Evolutionary conservation across 768 basidiomycete genomes (phyloP), one percentile per base, ranked within the genome.

Genomic region (Boletellus ananas): DNA sequence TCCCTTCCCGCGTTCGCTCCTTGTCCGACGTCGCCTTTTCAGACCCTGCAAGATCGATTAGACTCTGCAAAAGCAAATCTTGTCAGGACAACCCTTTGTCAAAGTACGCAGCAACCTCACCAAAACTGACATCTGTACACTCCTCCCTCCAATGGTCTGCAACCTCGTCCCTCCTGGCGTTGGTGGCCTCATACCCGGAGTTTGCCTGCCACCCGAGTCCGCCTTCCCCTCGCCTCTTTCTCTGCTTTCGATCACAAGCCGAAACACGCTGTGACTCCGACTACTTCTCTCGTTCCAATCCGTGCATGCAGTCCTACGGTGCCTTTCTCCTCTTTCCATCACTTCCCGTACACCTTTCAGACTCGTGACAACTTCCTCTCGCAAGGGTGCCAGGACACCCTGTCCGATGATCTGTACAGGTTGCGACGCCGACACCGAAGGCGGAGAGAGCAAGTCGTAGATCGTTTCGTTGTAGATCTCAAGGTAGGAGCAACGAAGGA

Each of bases 251-350:
- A 95, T 84, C 0, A 98, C 94, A 25, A 97, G 79, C 27, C 94
- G 75, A 67, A 98, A 96, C 1, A 98, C 90, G 56, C 88, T 90
- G 66, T 97, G 95, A 72, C 91, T 94, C 31, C 95, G 77, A 64
- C 90, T 93, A 72, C 90, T 94, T 51, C 95, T 73, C 60, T 94
- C 89, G 64, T 99, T 99, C 95, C 95, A 99, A 62, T 99, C 95
- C n/a, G 96, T 99, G 58, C 84, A 90, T 1, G 94, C 94, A 4
- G 94, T 96, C 52, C 92, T 75, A 43, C 95, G 74, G 60, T 91
- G 85, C 4, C 86, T 82, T 65, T 96, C 92, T 5, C 95, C 95
- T 20, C 91, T 74, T 59, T 80, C 78, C 58, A 99, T 71, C 5
- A 97, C 87, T 51, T 90, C 90, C 46, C 83, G 80, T 13, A 98